These are phyloP conservation scores for Ilex aquifolium DNA, from an alignment of 257 asterid genomes.

Conservation along the genomic window DNA sequence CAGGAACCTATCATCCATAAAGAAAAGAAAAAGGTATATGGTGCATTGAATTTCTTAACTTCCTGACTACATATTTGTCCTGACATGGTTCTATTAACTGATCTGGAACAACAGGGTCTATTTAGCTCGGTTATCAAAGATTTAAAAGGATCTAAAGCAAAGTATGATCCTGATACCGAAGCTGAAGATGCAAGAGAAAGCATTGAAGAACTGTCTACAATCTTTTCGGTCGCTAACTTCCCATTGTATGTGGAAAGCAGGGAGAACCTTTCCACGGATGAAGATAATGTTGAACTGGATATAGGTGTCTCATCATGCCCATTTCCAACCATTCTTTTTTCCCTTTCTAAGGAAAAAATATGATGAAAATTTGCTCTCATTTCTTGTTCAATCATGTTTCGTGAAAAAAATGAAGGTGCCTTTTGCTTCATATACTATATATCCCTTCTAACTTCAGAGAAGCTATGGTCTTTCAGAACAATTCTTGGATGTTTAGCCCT, in stretches of 20 bases:
- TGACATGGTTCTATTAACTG: not conserved
- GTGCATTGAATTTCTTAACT: not conserved
- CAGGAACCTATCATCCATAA: constrained; percentile 35
- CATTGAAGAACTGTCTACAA: constrained; percentile 44
- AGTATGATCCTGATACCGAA: constrained; percentile 37
- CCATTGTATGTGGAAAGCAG: constrained; percentile 37
- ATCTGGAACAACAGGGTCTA: constrained; percentile 47
- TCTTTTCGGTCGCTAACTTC: constrained; percentile 62
- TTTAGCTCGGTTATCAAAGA: constrained; percentile 72
- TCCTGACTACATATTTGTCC: not conserved
- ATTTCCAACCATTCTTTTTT: not conserved
- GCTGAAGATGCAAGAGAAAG: constrained; percentile 43
- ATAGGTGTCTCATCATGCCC: constrained; percentile 42
- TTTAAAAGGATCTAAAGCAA: constrained; percentile 46
- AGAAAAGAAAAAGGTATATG: constrained; percentile 82
- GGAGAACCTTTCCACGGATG: constrained; percentile 28
- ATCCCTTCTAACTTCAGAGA: not conserved
- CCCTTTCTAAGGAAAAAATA: not conserved
- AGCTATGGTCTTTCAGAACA: no score
- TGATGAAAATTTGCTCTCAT: not conserved
- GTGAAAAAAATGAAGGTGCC: not conserved
- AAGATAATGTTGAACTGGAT: constrained; percentile 54
- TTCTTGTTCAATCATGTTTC: not conserved
- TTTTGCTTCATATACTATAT: not conserved
- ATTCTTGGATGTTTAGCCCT: no score